phyloP scores from a whole-genome alignment of 1,139 yeast genomes.

The Nakaseomyces kungkrabaensis region DNA sequence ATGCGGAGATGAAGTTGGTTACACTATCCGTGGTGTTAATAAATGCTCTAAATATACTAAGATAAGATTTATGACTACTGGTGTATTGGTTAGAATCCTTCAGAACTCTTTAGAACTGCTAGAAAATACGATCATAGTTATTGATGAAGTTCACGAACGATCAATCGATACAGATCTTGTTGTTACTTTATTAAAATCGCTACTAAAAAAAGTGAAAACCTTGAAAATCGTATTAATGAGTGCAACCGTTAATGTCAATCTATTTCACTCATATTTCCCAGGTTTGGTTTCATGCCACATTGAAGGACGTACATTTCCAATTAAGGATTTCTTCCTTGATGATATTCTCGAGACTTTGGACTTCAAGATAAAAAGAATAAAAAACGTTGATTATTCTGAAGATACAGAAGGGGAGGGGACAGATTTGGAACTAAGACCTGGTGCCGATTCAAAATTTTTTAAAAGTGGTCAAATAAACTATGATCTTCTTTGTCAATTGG shows the following conservation, averaged over 20 bases:
- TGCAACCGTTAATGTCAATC: slow-evolving; percentile 77
- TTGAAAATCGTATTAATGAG: slow-evolving; percentile 79
- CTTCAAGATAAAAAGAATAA: slow-evolving; percentile 36
- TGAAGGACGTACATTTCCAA: slow-evolving; percentile 90
- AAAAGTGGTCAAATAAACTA: slow-evolving; percentile 61
- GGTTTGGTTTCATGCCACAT: slow-evolving; percentile 50
- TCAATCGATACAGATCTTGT: slow-evolving; percentile 86
- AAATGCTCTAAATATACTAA: slow-evolving; percentile 54
- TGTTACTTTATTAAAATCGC: slow-evolving; percentile 60
- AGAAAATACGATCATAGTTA: slow-evolving; percentile 45
- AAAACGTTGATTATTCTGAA: slow-evolving; percentile 9
- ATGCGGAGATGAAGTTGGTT: slow-evolving; percentile 78
- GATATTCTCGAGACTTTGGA: slow-evolving; percentile 46
- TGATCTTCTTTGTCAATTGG: slow-evolving; percentile 53
- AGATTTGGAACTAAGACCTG: slow-evolving; percentile 38
- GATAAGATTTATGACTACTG: slow-evolving; percentile 81
- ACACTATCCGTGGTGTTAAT: slow-evolving; percentile 82
- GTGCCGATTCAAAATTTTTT: slow-evolving; percentile 55
- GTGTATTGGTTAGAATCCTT: slow-evolving; percentile 78
- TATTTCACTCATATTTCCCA: slow-evolving; percentile 57
- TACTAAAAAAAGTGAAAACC: slow-evolving; percentile 37
- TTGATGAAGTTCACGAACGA: slow-evolving; percentile 95
- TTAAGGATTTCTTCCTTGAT: slow-evolving; percentile 63
- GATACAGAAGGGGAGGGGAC: slow-evolving; percentile 11
- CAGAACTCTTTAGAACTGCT: slow-evolving; percentile 43